Base-by-base conservation (phyloP, 2,329 filamentous ascomycete genomes). In the Neonectria ditissima region DNA sequence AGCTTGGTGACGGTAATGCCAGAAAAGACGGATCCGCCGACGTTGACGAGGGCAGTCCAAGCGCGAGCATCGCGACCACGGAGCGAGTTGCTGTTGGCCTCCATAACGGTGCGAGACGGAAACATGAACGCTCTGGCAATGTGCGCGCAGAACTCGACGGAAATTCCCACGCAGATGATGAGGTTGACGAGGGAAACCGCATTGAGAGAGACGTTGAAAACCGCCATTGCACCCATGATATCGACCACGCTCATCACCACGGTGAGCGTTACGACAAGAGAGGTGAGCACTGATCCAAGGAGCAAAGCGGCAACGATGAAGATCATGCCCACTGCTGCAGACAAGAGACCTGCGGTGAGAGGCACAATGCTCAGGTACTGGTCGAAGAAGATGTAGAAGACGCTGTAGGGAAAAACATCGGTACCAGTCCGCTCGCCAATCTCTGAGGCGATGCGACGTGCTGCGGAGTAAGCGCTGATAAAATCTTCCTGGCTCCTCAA, bases 321-420 rank as follows among this genome's bases (percentile, higher is more conserved):
- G 63, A 98, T 97, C 68, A 97, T 92, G 26, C 86, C 92, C 14
- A 98, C 84, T 0, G 94, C 95, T 4, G 92, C 91, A 43, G 91
- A 91, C 30, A 99, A 86, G 1, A 99, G 87, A 0, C 91, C 88
- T 1, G 87, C 91, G 0, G 95, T 94, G 4, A 98, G 85, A 11
- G 86, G 85, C 20, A 97, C 89, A 65, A 99, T 98, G 62, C 87
- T 88, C 6, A 93, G 87, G 75, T 99, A 99, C 77, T 98, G 96
- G 76, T 99, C 96, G 77, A 99, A 99, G 86, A 98, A 99, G 77
- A 99, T 94, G 82, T 99, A 99, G 78, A 97, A 97, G 65, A 97
- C 91, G 71, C 93, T 97, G 82, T 99, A 99, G 0, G 96, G 93
- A 84, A 99, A 99, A 3, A 99, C 90, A 24, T 96, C 90, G 22